Percentiles rank a stretch among this genome's conserved stretches.
These are phyloP conservation scores for Singerocomus inundabilis DNA, from an alignment of 1,284 basidiomycete genomes.

Conservation along the genomic window DNA sequence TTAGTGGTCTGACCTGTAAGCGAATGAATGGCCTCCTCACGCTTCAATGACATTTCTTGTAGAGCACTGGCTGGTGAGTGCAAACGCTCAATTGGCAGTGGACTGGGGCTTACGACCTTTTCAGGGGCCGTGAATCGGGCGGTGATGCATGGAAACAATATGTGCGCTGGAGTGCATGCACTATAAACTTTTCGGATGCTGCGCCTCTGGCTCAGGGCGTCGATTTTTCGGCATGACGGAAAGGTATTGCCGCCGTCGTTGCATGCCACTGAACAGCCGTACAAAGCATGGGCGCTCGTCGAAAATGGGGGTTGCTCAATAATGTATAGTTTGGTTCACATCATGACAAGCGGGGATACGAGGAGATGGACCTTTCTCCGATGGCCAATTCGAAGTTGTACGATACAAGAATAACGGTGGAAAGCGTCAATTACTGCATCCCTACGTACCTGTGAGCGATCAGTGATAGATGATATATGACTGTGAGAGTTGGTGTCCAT, in stretches of 20 bases:
- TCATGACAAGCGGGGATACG: slow-evolving; percentile 23
- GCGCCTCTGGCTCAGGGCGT: slow-evolving; percentile 93
- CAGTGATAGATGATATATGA: slow-evolving; percentile 37
- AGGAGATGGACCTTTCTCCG: not conserved
- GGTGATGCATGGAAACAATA: slow-evolving; percentile 98
- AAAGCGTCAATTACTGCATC: slow-evolving; percentile 17
- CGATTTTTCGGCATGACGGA: slow-evolving; percentile 57
- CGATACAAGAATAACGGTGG: slow-evolving; percentile 26
- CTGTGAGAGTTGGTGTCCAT: slow-evolving; percentile 29
- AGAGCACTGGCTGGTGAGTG: slow-evolving; percentile 80
- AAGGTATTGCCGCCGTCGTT: slow-evolving; percentile 4
- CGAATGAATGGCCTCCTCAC: slow-evolving; percentile 17
- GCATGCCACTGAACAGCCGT: slow-evolving; percentile 5
- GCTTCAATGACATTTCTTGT: slow-evolving; percentile 9
- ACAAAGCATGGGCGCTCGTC: slow-evolving; percentile 9
- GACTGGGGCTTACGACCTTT: slow-evolving; percentile 17
- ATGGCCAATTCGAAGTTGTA: not conserved
- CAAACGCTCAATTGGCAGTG: not conserved
- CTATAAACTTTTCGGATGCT: slow-evolving; percentile 88
- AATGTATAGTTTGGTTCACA: slow-evolving; percentile 22
- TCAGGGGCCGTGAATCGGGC: slow-evolving; percentile 93
- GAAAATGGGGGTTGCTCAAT: slow-evolving; percentile 19
- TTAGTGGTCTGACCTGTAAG: slow-evolving; percentile 31
- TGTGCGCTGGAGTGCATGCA: slow-evolving; percentile 86
- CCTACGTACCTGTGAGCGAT: slow-evolving; percentile 30